Evolutionary conservation across 2,329 filamentous ascomycete genomes (phyloP).

Genomic region (Colletotrichum cordylinicola): DNA sequence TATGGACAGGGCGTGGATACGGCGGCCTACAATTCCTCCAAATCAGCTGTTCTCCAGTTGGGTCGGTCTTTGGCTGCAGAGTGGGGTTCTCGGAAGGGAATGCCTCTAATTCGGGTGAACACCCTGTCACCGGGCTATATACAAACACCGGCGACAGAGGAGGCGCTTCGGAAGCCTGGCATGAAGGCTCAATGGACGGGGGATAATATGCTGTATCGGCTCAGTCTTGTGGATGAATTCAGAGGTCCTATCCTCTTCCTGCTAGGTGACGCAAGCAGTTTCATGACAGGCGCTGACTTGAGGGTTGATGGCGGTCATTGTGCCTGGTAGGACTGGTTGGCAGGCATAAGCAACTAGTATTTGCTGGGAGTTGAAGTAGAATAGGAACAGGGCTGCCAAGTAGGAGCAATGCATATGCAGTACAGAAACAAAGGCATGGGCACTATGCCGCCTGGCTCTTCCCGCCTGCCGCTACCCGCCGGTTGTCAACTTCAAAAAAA

Average conservation of each 20-base stretch:
- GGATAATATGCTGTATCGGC: conserved; percentile 37
- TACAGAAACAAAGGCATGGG: too few relatives aligned
- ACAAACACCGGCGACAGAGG: conserved; percentile 43
- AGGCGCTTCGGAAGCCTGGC: conserved; percentile 31
- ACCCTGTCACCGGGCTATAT: conserved; percentile 60
- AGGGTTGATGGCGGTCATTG: conserved; percentile 44
- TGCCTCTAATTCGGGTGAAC: conserved; percentile 56
- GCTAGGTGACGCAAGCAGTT: conserved; percentile 39
- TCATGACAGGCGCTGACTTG: conserved; percentile 44
- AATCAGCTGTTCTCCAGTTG: conserved; percentile 59
- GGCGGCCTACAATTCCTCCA: conserved; percentile 58
- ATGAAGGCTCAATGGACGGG: conserved; percentile 33
- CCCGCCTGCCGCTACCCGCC: too few relatives aligned
- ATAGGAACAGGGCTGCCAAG: too few relatives aligned
- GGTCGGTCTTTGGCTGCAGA: conserved; percentile 56
- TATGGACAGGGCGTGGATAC: conserved; percentile 39
- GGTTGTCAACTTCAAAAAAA: too few relatives aligned
- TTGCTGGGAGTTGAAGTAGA: too few relatives aligned
- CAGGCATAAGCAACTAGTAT: too few relatives aligned
- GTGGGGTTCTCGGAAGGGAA: conserved; percentile 47
- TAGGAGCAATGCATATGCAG: too few relatives aligned
- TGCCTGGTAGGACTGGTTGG: conserved; percentile 27
- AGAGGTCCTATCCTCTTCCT: conserved; percentile 39
- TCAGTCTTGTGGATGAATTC: conserved; percentile 38
- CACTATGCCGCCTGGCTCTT: too few relatives aligned